Base-by-base conservation (phyloP, 2,329 filamentous ascomycete species). In the Arthroderma uncinatum region DNA sequence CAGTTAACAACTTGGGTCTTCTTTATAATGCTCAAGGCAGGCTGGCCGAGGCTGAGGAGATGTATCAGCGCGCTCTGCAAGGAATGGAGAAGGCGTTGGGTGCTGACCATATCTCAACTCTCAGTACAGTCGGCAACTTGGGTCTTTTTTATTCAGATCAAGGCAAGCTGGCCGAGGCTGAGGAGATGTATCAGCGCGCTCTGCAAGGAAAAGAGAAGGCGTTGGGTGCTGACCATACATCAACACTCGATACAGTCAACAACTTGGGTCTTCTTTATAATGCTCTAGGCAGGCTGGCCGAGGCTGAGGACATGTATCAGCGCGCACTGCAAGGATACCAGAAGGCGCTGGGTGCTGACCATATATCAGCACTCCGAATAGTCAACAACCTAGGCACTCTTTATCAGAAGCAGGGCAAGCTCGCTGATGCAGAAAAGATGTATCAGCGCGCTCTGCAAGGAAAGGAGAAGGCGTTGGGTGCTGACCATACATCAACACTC, bases 341-440 rank as follows among this genome's bases (percentile, higher is more conserved):
- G 28, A 36, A 56, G 39, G 16, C 23, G 6, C 19, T 56, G 8
- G 54, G 54, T 44, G 16, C 39, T 33, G 54, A 56, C 28, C 54
- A 56, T 48, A 7, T 21, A 30, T 48, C 16, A 44, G 48, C 54
- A 30, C 37, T 48, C 30, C 3, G 12, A 19, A 30, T 14, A 23
- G 23, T 44, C n/a, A 44, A 56, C 19, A 28, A 23, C 36, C 14
- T 56, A 16, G 54, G 28, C 30, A 40, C 12, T 23, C 19, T 40
- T 39, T 40, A 39, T 54, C 4, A 23, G 30, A 8, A 40, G 4
- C 54, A 52, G 8, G 55, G n/a, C n/a, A n/a, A n/a, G n/a, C n/a
- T n/a, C n/a, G n/a, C n/a, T n/a, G n/a, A n/a, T n/a, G n/a, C n/a
- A n/a, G n/a, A n/a, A n/a, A n/a, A n/a, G n/a, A n/a, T n/a, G n/a